Evolutionary conservation across 345 rosid species (phyloP).

Genomic region (Turritis glabra): DNA sequence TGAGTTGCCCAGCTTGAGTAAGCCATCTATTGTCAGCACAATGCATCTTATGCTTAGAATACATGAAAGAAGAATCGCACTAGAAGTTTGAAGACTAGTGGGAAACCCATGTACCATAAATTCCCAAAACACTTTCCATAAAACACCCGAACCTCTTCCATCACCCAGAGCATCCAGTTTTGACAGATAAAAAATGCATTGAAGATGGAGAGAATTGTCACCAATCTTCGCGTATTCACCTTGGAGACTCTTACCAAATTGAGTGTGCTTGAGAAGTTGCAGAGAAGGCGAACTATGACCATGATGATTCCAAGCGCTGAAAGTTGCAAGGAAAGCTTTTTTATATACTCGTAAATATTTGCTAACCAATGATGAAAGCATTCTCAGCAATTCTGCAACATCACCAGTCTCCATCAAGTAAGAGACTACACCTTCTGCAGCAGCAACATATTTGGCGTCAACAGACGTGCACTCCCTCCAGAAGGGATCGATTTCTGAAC

Average conservation of each 20-base stretch:
- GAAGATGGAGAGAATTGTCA: constrained; percentile 51
- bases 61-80: constrained; percentile 77
- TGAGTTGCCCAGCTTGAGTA: constrained; percentile 53
- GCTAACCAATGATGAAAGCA: constrained; percentile 63
- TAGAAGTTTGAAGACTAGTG: constrained; percentile 53
- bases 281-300: constrained; percentile 51
- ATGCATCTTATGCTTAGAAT: constrained; percentile 66
- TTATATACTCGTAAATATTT: constrained; percentile 57
- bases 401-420: constrained; percentile 56
- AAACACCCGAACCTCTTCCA: constrained; percentile 60
- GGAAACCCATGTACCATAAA: constrained; percentile 91
- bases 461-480: constrained; percentile 52
- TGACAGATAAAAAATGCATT: constrained; percentile 52
- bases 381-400: constrained; percentile 49
- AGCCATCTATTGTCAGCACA: constrained; percentile 55
- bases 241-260: constrained; percentile 61
- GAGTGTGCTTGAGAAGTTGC: constrained; percentile 77
- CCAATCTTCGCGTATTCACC: constrained; percentile 72
- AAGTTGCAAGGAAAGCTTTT: constrained; percentile 72
- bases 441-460: constrained; percentile 47
- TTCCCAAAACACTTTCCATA: constrained; percentile 71
- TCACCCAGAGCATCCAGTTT: constrained; percentile 60
- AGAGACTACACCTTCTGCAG: constrained; percentile 62
- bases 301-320: constrained; percentile 47
- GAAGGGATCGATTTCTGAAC: constrained; percentile 48